Base-by-base conservation (phyloP, 352 stramenopile species). In the Phytopythium helicoides region DNA sequence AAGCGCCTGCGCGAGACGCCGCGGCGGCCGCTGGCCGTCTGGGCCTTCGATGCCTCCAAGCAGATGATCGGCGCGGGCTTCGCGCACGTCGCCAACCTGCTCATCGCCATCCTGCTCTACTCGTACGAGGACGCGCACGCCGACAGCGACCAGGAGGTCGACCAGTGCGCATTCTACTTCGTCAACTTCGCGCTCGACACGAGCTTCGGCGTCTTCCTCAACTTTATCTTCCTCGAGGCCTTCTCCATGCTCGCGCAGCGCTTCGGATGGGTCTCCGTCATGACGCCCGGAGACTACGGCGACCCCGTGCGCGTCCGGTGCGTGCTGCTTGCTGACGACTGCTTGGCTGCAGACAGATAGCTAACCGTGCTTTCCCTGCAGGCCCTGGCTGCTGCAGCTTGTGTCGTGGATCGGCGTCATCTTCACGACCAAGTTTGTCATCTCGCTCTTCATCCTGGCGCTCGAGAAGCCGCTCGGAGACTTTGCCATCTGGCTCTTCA, bases 171-270 rank as follows among this genome's bases (percentile, higher is more conserved):
- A 2, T 85, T 92, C 41, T 95, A 94, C 53, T 95, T 94, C 68
- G 80, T 95, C 26, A 94, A 95, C 58, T 95, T 94, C 52, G 87
- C 83, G 26, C 67, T 94, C 40, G 86, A 94, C 62, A 94, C 82
- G 57, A 92, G 84, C 7, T 60, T 95, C 37, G 86, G 86, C 12
- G 79, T 95, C 40, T 74, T 93, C 14, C 60, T 95, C 49, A 95
- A 92, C 66, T 95, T 83, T 56, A 42, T 80, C 9, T 83, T 95
- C 34, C 65, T 95, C 11, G 73, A 74, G n/a, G 62, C 59, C 0
- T 66, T 91, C 33, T 73, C 78, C 31, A 51, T 74, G 10, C 44
- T 90, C 23, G 82, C 85, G 3, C 42, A 66, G 50, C 71, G 70
- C 26, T 90, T 78, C 52, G 31, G 64, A 21, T 94, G 83, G 76